Base-by-base conservation (phyloP, 1,284 basidiomycete genomes). In the Ganoderma sinense region DNA sequence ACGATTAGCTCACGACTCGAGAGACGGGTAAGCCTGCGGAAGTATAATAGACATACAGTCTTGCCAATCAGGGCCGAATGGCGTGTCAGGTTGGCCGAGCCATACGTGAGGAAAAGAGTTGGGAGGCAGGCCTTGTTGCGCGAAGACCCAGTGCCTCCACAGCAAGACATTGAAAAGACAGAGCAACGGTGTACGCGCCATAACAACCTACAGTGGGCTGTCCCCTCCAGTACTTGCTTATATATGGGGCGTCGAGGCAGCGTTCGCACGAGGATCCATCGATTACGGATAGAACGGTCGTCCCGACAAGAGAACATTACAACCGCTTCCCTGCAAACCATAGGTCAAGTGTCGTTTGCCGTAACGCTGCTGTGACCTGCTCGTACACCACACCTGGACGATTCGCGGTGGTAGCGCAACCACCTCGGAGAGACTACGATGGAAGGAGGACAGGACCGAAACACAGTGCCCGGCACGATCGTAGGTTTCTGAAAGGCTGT, bases 11-110 rank as follows among this genome's bases (percentile, higher is more conserved):
- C 8, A 40, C 23, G 11, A 20, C 18, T 29, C 43, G 13, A 36
- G 20, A n/a, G 23, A 23, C 20, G 63, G 14, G 18, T 29, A 14
- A 33, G 18, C 16, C 53, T 8, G 6, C 4, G n/a, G 58, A 31
- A 23, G 1, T 10, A 20, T 26, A 20, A 51, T 14, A 36, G 1
- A 36, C 36, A 2, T 48, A 81, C 79, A 79, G 40, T 75, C 66
- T 64, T 81, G 79, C 79, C 80, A 81, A 23, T 64, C 75, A 1
- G 78, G 70, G 62, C 78, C 74, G 65, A 78, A 80, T 39, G 73
- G 72, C 8, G 70, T 71, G 2, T 59, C 61, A 0, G 75, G 75
- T 61, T 75, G 72, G 4, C 74, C 73, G 3, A 73, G 72, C 72
- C 73, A 76, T 14, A 59, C 69, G 29, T 76, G 73, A 23, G 77